Conservation (phyloP, 1,139 yeast species). For the Debaryomyces psychrophilus region DNA sequence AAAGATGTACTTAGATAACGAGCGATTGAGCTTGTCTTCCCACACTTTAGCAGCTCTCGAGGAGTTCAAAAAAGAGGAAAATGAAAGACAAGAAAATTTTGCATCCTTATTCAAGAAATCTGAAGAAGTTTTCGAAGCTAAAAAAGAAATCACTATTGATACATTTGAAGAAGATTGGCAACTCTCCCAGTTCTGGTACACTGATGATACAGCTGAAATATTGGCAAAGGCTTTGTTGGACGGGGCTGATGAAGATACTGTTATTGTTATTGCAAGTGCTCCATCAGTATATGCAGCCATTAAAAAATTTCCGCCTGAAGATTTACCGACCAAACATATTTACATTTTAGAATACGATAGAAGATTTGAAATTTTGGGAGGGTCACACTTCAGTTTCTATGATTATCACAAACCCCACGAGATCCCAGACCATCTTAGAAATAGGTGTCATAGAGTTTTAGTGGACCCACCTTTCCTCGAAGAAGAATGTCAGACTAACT, state of each 20-base stretch:
- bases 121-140: conserved; percentile 50
- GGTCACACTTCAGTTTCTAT: conserved; percentile 65
- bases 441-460: conserved; percentile 71
- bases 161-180: conserved; percentile 92
- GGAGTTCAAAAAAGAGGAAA: conserved; percentile 72
- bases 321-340: conserved; percentile 66
- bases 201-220: conserved; percentile 67
- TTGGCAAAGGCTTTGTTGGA: conserved; percentile 72
- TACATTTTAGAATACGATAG: conserved; percentile 78
- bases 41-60: conserved; percentile 76
- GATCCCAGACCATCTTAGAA: conserved; percentile 58
- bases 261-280: conserved; percentile 78
- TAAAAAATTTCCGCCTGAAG: conserved; percentile 50
- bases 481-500: conserved; percentile 76
- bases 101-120: conserved; percentile 59
- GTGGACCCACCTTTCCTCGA: conserved; percentile 90
- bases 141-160: conserved; percentile 48
- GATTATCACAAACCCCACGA: conserved; percentile 73
- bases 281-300: conserved; percentile 92
- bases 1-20: conserved; percentile 44
- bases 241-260: conserved; percentile 73
- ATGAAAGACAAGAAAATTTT: conserved; percentile 60
- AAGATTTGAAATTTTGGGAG: conserved; percentile 71
- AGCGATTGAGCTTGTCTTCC: conserved; percentile 57
- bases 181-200: conserved; percentile 88